Base-by-base conservation (phyloP, 2,329 filamentous ascomycete species). In the Aspergillus neoniger region DNA sequence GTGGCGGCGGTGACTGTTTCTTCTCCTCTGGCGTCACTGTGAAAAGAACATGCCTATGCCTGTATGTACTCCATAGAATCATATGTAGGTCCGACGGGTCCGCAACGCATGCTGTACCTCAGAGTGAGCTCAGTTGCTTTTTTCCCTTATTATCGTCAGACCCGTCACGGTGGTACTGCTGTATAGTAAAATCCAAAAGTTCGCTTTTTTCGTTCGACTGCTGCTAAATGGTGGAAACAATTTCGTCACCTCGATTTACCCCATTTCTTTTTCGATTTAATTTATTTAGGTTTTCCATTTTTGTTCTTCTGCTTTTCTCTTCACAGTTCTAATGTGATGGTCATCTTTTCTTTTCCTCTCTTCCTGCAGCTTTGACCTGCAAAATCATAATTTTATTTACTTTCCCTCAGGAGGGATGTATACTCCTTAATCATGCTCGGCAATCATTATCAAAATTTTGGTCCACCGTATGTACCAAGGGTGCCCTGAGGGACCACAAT, bases 1-100 rank as follows among this genome's bases (percentile, higher is more conserved):
- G 25, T 50, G 47, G n/a, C 62, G 63, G 63, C 59, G 59, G 65
- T 67, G 61, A 62, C 65, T 39, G 50, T 43, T 38, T 43, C 23
- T 32, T 25, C 25, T 30, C 52, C 10, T 44, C 21, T 32, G 17
- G 23, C 39, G 23, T 30, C 28, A 30, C 28, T 30, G 15, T 36
- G 32, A 36, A 36, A 32, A 10, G 53, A n/a, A 28, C 25, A 28
- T 28, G 25, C 25, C 7, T 30, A 28, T 28, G 53, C 30, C 53
- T 43, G 39, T 47, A 55, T 55, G 47, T 39, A 59, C 53, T 43
- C 39, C 21, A 55, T 19, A 55, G 14, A 23, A 55, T 49, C 47
- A 44, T 55, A 59, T 47, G 43, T 32, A 56, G 28, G 59, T 55
- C 39, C 50, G 50, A 55, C 51, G 43, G 59, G 50, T 50, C 59